Evolutionary conservation across 1,139 yeast species (phyloP).

Genomic region (Pichia sp.): DNA sequence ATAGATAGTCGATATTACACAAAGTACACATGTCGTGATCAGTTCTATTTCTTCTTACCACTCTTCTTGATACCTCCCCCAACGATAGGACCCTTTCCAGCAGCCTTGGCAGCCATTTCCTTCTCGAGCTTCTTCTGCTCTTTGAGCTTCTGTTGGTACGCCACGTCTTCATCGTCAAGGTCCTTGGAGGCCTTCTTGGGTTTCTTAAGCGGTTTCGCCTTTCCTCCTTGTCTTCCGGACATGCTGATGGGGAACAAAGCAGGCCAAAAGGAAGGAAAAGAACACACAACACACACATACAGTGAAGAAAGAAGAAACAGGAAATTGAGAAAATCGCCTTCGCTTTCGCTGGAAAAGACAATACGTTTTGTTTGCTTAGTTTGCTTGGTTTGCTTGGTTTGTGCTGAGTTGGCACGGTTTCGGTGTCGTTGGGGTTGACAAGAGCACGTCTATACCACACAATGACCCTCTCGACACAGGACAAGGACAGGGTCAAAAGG

Average conservation of each 20-base stretch:
- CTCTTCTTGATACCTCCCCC: slow-evolving; percentile 95
- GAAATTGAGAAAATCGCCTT: too few relatives aligned
- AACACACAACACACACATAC: neutral
- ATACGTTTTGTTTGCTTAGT: neutral
- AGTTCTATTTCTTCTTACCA: slow-evolving; percentile 26
- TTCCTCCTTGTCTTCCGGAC: slow-evolving; percentile 43
- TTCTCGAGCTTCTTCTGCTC: slow-evolving; percentile 92
- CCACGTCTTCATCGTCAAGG: slow-evolving; percentile 78
- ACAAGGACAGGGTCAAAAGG: slow-evolving; percentile 83
- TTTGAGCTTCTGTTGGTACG: slow-evolving; percentile 89
- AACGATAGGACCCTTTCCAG: slow-evolving; percentile 83
- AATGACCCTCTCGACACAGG: slow-evolving; percentile 47
- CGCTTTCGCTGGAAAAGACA: neutral
- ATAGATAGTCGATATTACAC: too few relatives aligned
- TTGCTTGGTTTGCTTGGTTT: neutral
- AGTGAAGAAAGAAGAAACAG: too few relatives aligned
- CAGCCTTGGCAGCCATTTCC: slow-evolving; percentile 81
- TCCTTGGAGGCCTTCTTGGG: slow-evolving; percentile 70
- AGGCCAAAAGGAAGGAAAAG: neutral
- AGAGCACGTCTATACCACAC: too few relatives aligned
- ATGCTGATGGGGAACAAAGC: slow-evolving; percentile 14
- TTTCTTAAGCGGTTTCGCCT: slow-evolving; percentile 58
- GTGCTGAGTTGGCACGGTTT: neutral
- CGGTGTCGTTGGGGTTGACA: too few relatives aligned
- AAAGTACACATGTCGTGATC: too few relatives aligned